A percentile compares a stretch with the other conserved stretches of the same genome.
phyloP scores from a whole-genome alignment of 192 early-diverging fungal species.

The Mycoemilia scoparia region DNA sequence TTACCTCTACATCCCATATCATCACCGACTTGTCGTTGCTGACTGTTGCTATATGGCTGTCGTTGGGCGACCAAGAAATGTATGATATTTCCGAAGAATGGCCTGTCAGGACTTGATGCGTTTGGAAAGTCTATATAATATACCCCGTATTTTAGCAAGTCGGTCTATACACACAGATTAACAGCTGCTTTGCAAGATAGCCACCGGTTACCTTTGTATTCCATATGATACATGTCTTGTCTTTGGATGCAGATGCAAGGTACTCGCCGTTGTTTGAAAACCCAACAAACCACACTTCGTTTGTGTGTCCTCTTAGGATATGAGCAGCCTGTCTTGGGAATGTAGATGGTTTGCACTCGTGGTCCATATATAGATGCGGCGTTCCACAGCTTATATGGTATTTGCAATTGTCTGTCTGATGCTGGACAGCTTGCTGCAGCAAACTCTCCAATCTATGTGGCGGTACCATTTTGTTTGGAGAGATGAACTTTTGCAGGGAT shows the following conservation, averaged over 20 bases:
- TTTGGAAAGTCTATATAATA: background rate
- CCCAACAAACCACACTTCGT: constrained; percentile 92
- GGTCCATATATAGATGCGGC: constrained; percentile 21
- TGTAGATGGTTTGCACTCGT: constrained; percentile 11
- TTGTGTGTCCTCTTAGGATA: constrained; percentile 50
- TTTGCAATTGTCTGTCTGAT: constrained; percentile 58
- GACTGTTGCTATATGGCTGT: constrained; percentile 50
- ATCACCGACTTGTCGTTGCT: constrained; percentile 64
- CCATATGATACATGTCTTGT: constrained; percentile 82
- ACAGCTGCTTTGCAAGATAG: too few species aligned
- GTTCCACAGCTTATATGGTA: constrained; percentile 40
- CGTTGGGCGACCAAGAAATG: constrained; percentile 84
- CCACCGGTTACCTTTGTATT: too few species aligned
- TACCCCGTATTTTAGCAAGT: too few species aligned
- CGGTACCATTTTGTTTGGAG: constrained; percentile 73
- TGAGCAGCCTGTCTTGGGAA: constrained; percentile 28
- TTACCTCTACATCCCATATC: constrained; percentile 62
- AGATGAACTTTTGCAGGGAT: constrained; percentile 42
- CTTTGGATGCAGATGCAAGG: constrained; percentile 82
- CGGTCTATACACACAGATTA: too few species aligned
- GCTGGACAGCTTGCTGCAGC: constrained; percentile 55
- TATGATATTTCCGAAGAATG: constrained; percentile 60
- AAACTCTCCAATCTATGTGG: constrained; percentile 65
- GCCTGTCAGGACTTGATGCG: constrained; percentile 26
- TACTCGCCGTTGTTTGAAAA: constrained; percentile 79